Conservation (phyloP, 2,329 filamentous ascomycete species). For the Clarireedia hainanense region DNA sequence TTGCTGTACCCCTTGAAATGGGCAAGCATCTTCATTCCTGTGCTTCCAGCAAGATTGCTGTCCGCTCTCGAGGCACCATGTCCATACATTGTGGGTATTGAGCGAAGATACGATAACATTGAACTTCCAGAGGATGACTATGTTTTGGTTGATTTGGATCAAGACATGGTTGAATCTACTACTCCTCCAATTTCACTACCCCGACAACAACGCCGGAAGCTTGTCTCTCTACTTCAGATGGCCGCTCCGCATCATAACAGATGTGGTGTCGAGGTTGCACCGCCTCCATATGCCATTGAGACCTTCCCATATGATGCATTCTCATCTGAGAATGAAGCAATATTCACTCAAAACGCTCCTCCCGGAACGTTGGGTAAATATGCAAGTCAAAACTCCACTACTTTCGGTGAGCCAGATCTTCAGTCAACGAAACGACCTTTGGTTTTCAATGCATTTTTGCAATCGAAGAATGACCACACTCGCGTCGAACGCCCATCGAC, state of each 20-base stretch:
- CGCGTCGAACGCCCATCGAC: conserved; percentile 72
- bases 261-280: conserved; percentile 79
- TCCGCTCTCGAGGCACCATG: conserved; percentile 91
- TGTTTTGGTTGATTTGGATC: conserved; percentile 87
- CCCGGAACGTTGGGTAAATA: conserved; percentile 74
- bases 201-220: conserved; percentile 81
- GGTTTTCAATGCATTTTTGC: conserved; percentile 86
- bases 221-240: conserved; percentile 78
- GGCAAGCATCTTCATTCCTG: conserved; percentile 89
- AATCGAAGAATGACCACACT: conserved; percentile 59
- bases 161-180: conserved; percentile 82
- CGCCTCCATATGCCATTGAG: conserved; percentile 87
- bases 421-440: conserved; percentile 45
- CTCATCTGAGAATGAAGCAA: conserved; percentile 72
- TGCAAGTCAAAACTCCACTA: conserved; percentile 81
- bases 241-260: conserved; percentile 85
- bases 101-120: conserved; percentile 79
- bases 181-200: conserved; percentile 70
- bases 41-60: conserved; percentile 78
- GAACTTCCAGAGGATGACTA: conserved; percentile 92
- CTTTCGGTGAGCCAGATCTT: conserved; percentile 61
- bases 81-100: conserved; percentile 94
- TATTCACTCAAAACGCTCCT: conserved; percentile 67
- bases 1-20: conserved; percentile 87
- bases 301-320: conserved; percentile 87